These are phyloP conservation scores for Aciculosporium take DNA, from an alignment of 2,329 filamentous ascomycete genomes.

Conservation along the genomic window DNA sequence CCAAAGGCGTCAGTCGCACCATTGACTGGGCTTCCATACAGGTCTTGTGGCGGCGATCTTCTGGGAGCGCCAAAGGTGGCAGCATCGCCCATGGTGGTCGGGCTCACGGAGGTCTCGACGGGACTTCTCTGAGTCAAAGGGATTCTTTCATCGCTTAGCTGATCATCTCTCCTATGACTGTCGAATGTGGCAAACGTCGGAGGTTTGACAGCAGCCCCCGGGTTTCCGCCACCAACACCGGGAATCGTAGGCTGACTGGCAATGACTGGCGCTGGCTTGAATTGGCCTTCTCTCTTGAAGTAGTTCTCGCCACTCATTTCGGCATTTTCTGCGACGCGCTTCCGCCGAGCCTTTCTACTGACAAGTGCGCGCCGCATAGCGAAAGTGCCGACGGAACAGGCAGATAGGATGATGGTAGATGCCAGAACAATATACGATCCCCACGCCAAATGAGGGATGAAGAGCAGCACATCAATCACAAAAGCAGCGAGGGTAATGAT, in stretches of 20 bases:
- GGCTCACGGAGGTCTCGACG: constrained; percentile 34
- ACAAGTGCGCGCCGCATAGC: constrained; percentile 89
- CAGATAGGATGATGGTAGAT: constrained; percentile 70
- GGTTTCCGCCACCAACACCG: constrained; percentile 40
- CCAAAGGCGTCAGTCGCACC: constrained; percentile 31
- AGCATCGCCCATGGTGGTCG: constrained; percentile 20
- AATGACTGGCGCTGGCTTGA: constrained; percentile 28
- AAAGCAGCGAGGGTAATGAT: constrained; percentile 76
- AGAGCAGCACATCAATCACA: constrained; percentile 83
- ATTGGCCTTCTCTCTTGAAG: constrained; percentile 56
- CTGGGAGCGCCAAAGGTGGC: constrained; percentile 19
- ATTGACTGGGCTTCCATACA: constrained; percentile 47
- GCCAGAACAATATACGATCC: constrained; percentile 87
- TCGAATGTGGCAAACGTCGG: constrained; percentile 53
- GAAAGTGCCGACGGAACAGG: constrained; percentile 75
- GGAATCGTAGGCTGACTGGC: constrained; percentile 44
- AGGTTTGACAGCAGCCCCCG: constrained; percentile 30
- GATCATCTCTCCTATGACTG: constrained; percentile 46
- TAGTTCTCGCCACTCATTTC: constrained; percentile 96
- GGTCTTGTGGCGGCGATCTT: constrained; percentile 38
- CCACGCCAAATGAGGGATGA: constrained; percentile 88
- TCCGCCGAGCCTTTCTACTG: constrained; percentile 83
- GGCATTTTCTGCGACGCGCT: constrained; percentile 80
- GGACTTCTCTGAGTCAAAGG: constrained; percentile 55
- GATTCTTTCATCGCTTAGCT: constrained; percentile 53